Percentiles rank a stretch among this genome's conserved stretches.
Evolutionary conservation across 1,284 basidiomycete genomes (phyloP).

Genomic region (Nidula niveotomentosa): DNA sequence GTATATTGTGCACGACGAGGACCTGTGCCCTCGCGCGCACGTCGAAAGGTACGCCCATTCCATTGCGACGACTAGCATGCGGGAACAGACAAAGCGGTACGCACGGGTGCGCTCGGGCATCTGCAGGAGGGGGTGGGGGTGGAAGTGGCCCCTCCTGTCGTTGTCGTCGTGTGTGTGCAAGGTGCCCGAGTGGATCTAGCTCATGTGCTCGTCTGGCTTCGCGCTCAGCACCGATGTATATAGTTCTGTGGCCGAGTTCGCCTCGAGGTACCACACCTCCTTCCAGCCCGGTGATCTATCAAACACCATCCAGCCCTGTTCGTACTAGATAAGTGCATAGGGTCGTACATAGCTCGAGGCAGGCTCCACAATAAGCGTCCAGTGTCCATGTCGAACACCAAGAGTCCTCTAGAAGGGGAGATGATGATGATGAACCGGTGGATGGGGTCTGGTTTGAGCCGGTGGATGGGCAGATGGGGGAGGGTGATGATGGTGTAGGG

Average conservation of each 20-base stretch:
- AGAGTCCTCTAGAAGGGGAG: constrained; percentile 48
- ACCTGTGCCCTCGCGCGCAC: constrained; percentile 45
- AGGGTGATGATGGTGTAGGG: constrained; percentile 35
- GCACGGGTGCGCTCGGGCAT: constrained; percentile 49
- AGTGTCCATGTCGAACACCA: constrained; percentile 50
- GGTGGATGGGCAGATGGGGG: constrained; percentile 48
- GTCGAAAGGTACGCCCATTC: constrained; percentile 59
- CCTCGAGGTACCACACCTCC: constrained; percentile 64
- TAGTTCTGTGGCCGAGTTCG: constrained; percentile 9
- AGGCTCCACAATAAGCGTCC: constrained; percentile 57
- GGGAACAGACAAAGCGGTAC: constrained; percentile 69
- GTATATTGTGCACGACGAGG: constrained; percentile 44
- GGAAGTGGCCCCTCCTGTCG: constrained; percentile 29
- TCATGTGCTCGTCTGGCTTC: no score
- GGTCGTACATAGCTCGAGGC: constrained; percentile 51
- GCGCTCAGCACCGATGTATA: neutral
- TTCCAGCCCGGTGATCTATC: constrained; percentile 55
- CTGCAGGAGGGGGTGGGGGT: constrained; percentile 50
- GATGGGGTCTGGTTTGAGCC: constrained; percentile 72
- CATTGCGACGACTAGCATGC: constrained; percentile 45
- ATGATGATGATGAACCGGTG: constrained; percentile 59
- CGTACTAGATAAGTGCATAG: constrained; percentile 73
- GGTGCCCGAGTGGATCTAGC: no score
- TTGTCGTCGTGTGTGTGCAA: no score
- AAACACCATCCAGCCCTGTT: constrained; percentile 68